These are phyloP conservation scores for Syncephalastrum contaminatum DNA, from an alignment of 371 early-diverging fungal species.

Conservation along the genomic window DNA sequence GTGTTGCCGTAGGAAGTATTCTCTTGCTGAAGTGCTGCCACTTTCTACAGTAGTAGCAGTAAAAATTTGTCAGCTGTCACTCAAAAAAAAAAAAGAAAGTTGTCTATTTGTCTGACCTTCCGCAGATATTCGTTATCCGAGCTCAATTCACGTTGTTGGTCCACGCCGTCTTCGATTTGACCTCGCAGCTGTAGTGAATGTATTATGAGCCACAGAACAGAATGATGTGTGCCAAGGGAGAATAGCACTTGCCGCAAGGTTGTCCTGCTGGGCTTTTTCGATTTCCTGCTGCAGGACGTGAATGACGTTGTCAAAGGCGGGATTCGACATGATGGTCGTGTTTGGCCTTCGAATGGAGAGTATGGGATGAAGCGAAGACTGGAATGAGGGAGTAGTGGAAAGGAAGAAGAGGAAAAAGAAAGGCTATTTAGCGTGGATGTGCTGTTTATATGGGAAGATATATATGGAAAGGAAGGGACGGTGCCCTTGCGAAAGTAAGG, in stretches of 20 bases:
- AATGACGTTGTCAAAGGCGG: constrained; percentile 26
- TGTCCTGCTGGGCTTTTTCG: constrained; percentile 26
- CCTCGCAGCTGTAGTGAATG: constrained; percentile 26
- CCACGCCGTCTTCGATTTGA: constrained; percentile 29
- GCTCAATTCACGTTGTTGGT: constrained; percentile 25
- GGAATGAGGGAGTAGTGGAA: constrained; percentile 11
- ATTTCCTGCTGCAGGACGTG: constrained; percentile 25
- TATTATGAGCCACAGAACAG: not conserved
- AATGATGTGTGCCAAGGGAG: not conserved
- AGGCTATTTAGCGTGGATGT: not conserved
- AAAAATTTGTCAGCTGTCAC: not conserved
- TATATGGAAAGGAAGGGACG: constrained; percentile 6
- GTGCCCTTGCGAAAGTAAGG: no score
- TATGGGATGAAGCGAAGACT: constrained; percentile 1
- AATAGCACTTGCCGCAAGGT: constrained; percentile 18
- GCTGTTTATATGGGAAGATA: constrained; percentile 3
- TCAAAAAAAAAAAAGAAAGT: constrained; percentile 6
- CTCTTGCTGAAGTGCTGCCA: constrained; percentile 39
- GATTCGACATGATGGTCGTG: constrained; percentile 13
- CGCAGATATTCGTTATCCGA: constrained; percentile 42
- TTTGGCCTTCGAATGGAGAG: not conserved
- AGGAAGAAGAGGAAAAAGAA: constrained; percentile 2
- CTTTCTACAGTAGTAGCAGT: constrained; percentile 25
- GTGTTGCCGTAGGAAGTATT: constrained; percentile 40
- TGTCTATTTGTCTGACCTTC: constrained; percentile 23